Conservation (phyloP, 2,329 filamentous ascomycete genomes). For the Fusarium sarcochroum region DNA sequence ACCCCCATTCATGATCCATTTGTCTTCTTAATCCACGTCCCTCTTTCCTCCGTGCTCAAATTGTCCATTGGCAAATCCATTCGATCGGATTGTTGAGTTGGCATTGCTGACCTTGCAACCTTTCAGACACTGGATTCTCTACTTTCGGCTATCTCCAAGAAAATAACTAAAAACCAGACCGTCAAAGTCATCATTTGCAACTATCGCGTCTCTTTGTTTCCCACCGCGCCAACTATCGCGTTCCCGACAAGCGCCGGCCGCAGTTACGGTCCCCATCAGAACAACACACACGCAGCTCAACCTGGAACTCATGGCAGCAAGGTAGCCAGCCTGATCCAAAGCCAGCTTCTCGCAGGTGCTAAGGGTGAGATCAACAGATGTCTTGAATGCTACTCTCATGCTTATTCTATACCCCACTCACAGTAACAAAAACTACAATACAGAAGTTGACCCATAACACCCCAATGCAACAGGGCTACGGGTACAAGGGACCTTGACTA, state of each 20-base stretch:
- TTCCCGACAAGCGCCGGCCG: constrained; percentile 49
- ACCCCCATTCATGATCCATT: constrained; percentile 33
- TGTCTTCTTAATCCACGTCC: constrained; percentile 15
- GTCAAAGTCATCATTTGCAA: neutral
- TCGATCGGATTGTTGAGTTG: neutral
- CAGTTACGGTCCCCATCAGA: constrained; percentile 41
- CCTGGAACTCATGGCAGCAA: constrained; percentile 17
- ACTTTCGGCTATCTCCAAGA: neutral
- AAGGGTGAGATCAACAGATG: constrained; percentile 35
- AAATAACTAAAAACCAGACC: neutral
- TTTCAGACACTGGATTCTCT: neutral
- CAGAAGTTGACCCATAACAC: constrained; percentile 33
- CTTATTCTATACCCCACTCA: constrained; percentile 26
- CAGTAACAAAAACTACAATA: constrained; percentile 38
- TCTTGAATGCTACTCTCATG: constrained; percentile 31
- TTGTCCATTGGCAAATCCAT: constrained; percentile 6
- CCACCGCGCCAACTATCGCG: constrained; percentile 44
- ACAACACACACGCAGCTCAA: constrained; percentile 24
- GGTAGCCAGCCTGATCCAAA: constrained; percentile 24
- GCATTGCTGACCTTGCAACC: constrained; percentile 2
- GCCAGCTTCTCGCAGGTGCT: constrained; percentile 36
- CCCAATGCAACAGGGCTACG: constrained; percentile 42
- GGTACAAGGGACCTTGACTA: constrained; percentile 41
- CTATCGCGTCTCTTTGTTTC: constrained; percentile 41
- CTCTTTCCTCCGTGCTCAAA: constrained; percentile 15